Conservation (phyloP, 129 eudicot species). For the Tanacetum coccineum region DNA sequence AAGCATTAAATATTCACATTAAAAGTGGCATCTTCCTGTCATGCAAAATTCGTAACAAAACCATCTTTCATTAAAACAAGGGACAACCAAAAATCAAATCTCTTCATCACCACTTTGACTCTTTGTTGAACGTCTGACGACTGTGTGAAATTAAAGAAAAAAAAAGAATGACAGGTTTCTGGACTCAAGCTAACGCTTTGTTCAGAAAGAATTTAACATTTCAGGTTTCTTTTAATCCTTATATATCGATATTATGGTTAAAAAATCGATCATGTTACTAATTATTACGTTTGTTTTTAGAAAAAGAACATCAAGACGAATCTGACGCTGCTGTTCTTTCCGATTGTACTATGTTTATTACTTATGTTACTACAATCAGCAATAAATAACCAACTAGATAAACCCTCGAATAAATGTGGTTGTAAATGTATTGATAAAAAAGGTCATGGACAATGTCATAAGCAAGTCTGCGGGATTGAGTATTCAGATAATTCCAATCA, state of each 20-base stretch:
- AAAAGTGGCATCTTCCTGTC: too few relatives aligned
- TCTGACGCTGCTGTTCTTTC: conserved; percentile 47
- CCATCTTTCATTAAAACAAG: too few relatives aligned
- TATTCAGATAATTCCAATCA: conserved; percentile 58
- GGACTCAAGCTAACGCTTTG: conserved; percentile 79
- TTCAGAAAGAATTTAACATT: conserved; percentile 75
- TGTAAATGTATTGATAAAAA: conserved; percentile 69
- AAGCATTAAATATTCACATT: too few relatives aligned
- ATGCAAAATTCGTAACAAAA: too few relatives aligned
- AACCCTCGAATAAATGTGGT: conserved; percentile 65
- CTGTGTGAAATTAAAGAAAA: not conserved
- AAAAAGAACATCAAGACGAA: conserved; percentile 54
- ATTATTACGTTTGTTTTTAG: conserved; percentile 31
- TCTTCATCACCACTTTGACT: too few relatives aligned
- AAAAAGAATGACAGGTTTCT: conserved; percentile 34
- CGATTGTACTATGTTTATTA: conserved; percentile 60
- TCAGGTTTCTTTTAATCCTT: conserved; percentile 42
- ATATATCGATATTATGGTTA: not conserved
- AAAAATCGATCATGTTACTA: not conserved
- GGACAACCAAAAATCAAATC: too few relatives aligned
- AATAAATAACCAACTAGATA: conserved; percentile 55
- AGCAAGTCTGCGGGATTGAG: conserved; percentile 67
- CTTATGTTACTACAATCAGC: conserved; percentile 58
- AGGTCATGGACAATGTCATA: conserved; percentile 56
- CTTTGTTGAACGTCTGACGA: too few relatives aligned